phyloP scores from a whole-genome alignment of 2,329 filamentous ascomycete genomes.

The Bipolaris cookei region DNA sequence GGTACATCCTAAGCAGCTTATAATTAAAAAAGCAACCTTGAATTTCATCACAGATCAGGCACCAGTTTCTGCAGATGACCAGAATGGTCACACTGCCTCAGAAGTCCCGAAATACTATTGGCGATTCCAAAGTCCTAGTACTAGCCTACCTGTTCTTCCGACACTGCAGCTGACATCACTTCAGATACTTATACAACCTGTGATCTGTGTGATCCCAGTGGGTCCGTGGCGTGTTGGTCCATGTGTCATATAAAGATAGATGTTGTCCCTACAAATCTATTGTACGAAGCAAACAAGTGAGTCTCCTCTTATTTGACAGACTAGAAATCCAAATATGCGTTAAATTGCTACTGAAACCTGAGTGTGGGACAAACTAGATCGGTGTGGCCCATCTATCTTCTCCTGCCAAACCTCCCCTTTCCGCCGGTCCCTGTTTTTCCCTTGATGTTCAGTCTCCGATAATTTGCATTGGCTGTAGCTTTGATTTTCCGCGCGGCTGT shows the following conservation, averaged over 20 bases:
- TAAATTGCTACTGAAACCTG: not conserved
- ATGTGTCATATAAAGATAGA: constrained; percentile 9
- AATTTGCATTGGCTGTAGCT: constrained; percentile 57
- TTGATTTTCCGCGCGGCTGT: constrained; percentile 54
- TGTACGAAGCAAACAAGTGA: not conserved
- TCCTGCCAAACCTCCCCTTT: constrained; percentile 51
- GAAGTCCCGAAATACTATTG: constrained; percentile 21
- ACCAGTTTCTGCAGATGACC: constrained; percentile 36
- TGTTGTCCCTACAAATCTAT: constrained; percentile 8
- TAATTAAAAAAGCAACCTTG: constrained; percentile 1
- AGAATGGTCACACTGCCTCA: constrained; percentile 41
- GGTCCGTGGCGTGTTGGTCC: constrained; percentile 2
- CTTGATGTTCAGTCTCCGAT: constrained; percentile 58
- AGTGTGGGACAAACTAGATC: not conserved
- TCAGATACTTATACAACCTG: not conserved
- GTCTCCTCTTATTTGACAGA: constrained; percentile 1
- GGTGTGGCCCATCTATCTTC: constrained; percentile 24
- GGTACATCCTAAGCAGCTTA: not conserved
- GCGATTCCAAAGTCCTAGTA: constrained; percentile 5
- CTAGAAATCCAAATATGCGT: not conserved
- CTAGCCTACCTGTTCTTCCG: constrained; percentile 6
- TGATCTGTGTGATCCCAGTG: constrained; percentile 15
- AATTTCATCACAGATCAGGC: constrained; percentile 14
- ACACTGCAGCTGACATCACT: constrained; percentile 7
- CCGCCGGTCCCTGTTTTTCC: constrained; percentile 52